Conservation (phyloP, 2,329 filamentous ascomycete species). For the Sporothrix euskadiensis region DNA sequence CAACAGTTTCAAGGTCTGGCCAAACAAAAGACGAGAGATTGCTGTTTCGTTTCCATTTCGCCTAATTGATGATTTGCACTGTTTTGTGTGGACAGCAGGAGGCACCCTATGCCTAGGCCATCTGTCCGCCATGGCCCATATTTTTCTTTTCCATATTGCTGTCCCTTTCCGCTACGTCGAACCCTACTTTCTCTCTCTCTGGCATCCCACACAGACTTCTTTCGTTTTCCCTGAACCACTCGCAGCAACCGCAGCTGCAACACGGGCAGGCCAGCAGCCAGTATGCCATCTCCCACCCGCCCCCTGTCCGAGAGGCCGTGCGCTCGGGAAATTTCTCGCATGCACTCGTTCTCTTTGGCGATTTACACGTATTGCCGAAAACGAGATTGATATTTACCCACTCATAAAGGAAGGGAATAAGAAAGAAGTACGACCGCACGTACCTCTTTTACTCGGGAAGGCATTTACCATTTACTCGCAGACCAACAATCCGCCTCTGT, state of each 20-base stretch:
- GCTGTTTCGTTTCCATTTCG: conserved; percentile 14
- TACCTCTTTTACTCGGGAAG: neutral
- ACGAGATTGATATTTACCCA: conserved; percentile 7
- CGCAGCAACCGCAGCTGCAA: neutral
- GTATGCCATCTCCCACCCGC: neutral
- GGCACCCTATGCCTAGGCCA: neutral
- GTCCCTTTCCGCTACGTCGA: neutral
- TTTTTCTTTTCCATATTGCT: neutral
- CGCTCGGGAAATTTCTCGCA: conserved; percentile 1
- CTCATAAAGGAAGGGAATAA: neutral
- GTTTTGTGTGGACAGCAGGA: neutral
- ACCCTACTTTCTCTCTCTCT: neutral
- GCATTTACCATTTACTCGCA: neutral
- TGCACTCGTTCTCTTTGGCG: neutral
- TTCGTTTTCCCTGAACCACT: neutral
- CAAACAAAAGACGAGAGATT: neutral
- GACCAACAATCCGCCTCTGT: neutral
- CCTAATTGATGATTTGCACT: neutral
- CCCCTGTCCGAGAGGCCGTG: conserved; percentile 8
- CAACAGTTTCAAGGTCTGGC: neutral
- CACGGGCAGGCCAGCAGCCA: neutral
- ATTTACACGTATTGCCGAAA: conserved; percentile 9
- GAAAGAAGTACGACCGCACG: neutral
- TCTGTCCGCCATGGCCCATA: neutral
- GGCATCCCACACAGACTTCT: neutral